Conservation (phyloP, 129 eudicot species). For the Saussurea involucrata region DNA sequence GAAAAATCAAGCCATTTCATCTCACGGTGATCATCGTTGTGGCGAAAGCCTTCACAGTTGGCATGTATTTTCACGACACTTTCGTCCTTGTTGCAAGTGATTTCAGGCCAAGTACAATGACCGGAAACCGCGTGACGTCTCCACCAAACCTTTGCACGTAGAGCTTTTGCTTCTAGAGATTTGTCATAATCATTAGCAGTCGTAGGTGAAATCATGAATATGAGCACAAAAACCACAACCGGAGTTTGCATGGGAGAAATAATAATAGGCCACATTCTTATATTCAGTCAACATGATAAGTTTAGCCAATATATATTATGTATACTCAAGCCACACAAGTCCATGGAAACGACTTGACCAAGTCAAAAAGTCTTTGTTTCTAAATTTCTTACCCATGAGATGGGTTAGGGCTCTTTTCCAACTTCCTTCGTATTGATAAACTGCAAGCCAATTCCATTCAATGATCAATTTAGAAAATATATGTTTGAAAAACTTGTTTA, state of each 20-base stretch:
- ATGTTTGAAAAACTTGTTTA: too few species aligned
- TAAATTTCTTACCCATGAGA: too few species aligned
- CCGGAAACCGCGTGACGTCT: background rate
- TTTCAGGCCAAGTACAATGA: conserved; percentile 10
- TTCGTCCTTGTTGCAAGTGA: conserved; percentile 5
- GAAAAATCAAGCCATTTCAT: background rate
- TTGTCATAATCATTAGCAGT: background rate
- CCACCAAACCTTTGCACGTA: background rate
- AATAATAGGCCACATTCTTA: background rate
- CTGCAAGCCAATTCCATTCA: too few species aligned
- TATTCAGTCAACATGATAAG: background rate
- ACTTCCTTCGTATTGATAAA: too few species aligned
- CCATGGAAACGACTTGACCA: too few species aligned
- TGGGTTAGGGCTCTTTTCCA: too few species aligned
- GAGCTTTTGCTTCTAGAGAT: background rate
- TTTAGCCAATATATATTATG: too few species aligned
- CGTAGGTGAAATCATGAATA: background rate
- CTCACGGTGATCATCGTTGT: background rate
- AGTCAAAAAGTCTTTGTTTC: too few species aligned
- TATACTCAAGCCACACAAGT: too few species aligned
- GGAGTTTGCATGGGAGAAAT: background rate
- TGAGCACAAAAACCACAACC: background rate
- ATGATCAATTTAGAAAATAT: too few species aligned
- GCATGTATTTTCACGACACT: background rate
- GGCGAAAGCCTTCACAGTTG: background rate